Percentiles rank a stretch among this genome's conserved stretches.
Evolutionary conservation across 768 basidiomycete species (phyloP).

Genomic region (Pulveroboletus ravenelii): DNA sequence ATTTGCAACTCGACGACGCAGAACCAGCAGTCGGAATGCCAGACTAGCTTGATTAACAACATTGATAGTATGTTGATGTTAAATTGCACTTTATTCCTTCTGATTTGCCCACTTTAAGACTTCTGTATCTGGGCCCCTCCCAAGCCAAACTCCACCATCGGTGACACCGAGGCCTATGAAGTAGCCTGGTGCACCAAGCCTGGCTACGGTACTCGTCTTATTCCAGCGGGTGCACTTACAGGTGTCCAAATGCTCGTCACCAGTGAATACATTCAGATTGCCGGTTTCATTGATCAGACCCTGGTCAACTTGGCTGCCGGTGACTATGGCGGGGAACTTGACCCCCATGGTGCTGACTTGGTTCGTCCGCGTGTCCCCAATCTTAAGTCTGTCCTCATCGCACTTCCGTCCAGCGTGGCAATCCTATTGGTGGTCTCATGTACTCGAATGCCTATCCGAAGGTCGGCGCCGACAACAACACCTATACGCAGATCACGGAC

Average conservation of each 20-base stretch:
- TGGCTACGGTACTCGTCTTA: constrained; percentile 63
- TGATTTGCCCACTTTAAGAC: constrained; percentile 42
- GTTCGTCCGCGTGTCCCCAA: constrained; percentile 26
- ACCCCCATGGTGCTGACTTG: constrained; percentile 69
- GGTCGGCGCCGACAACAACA: constrained; percentile 35
- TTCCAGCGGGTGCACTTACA: constrained; percentile 56
- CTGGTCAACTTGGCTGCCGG: constrained; percentile 43
- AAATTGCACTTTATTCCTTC: not conserved
- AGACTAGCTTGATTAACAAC: constrained; percentile 62
- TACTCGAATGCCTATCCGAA: constrained; percentile 56
- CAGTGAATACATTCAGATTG: constrained; percentile 51
- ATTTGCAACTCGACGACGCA: constrained; percentile 65
- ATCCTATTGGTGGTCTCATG: constrained; percentile 69
- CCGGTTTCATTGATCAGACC: constrained; percentile 64
- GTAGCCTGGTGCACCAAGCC: constrained; percentile 73
- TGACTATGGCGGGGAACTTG: constrained; percentile 75
- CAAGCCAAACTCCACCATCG: constrained; percentile 47
- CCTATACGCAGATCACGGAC: constrained; percentile 51
- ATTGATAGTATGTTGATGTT: constrained; percentile 31
- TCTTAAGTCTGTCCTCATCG: constrained; percentile 13
- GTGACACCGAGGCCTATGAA: constrained; percentile 59
- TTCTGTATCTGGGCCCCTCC: constrained; percentile 68
- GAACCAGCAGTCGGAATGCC: constrained; percentile 58
- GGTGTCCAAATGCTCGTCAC: constrained; percentile 65
- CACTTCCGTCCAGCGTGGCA: constrained; percentile 54